Evolutionary conservation across 768 basidiomycete genomes (phyloP), one percentile per base, ranked within the genome.

Genomic region (Termitomyces sp.): DNA sequence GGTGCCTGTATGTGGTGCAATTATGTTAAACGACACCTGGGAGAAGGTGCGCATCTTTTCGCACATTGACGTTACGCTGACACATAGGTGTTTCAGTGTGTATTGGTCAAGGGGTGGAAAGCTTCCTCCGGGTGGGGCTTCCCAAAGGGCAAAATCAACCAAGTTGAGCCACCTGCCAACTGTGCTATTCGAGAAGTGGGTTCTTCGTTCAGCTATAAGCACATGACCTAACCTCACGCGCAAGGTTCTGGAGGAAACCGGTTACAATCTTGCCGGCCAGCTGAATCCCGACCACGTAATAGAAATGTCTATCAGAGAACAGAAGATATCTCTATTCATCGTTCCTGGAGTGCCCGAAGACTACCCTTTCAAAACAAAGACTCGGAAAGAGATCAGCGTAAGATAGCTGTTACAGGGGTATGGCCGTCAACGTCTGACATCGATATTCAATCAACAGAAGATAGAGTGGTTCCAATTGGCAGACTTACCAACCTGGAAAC

Each of bases 71-170:
- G 24, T 39, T 36, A 45, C 63, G 61, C 63, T 59, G 48, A 33
- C 33, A 28, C 60, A 15, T 51, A 55, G 48, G n/a, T 51, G 24
- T 70, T 52, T 28, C 40, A 98, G 96, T 95, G 93, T 70, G 81
- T 99, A n/a, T 84, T 99, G 62, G 97, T 99, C 61, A 95, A 97
- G 75, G 97, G 97, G 7, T 98, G 94, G 94, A 98, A 97, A 74
- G 87, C 93, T 39, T 92, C 90, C 20, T 92, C 97, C 2, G 93
- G 94, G 7, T 99, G 97, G 97, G 91, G 94, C n/a, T 99, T 98
- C 74, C 97, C 97, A 7, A 92, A 96, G 72, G 97, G 97, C n/a
- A 99, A 99, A 77, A 98, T 98, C 73, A 99, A 99, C 68, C 89
- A 96, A 72, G 85, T 91, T 62, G 97, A 99, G 72, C 86, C 89